Base-by-base conservation (phyloP, 805 yeast species). In the Dipodascus albidus region DNA sequence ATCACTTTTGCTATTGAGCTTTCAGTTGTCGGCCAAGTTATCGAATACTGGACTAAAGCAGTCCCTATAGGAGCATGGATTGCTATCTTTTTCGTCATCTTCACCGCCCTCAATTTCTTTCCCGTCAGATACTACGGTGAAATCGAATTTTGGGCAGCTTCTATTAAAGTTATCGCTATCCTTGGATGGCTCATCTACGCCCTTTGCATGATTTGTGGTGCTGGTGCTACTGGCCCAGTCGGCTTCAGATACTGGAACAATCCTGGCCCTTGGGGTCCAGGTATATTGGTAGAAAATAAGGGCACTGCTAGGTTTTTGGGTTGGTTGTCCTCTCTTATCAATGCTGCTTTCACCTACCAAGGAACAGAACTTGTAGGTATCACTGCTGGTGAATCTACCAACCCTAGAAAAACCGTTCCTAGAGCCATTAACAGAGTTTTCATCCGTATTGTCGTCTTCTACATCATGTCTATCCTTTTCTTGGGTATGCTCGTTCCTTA, bases 141-240 rank as follows among this genome's bases (percentile, higher is more conserved):
- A 53, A 70, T 79, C n/a, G 87, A 80, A 61, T 85, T 80, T 65
- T 84, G 83, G 83, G 75, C 81, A 59, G 80, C 85, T 0, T 61
- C 76, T 17, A 71, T 84, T 65, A 85, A 85, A 65, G 79, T 85
- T 33, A 57, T 83, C 51, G 76, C 85, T 35, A 77, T 85, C 62
- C 62, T 80, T 21, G 87, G 88, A 20, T 82, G 80, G 63, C 69
- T 80, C 54, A 78, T 81, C 56, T 63, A 80, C 51, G 75, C 82
- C 53, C 11, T 27, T 11, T 27, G 33, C 33, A 74, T 81, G 53
- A 73, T 79, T 6, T 81, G 76, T 50, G 79, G 78, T 60, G 79
- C 74, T 21, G 85, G 85, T 48, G 78, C 74, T 31, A 80, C 80
- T 58, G 69, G 71, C 14, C 70, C 72, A 59, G 73, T 81, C 48